Base-by-base conservation (phyloP, 176 grass and related monocot genomes). In the Oryza officinalis region DNA sequence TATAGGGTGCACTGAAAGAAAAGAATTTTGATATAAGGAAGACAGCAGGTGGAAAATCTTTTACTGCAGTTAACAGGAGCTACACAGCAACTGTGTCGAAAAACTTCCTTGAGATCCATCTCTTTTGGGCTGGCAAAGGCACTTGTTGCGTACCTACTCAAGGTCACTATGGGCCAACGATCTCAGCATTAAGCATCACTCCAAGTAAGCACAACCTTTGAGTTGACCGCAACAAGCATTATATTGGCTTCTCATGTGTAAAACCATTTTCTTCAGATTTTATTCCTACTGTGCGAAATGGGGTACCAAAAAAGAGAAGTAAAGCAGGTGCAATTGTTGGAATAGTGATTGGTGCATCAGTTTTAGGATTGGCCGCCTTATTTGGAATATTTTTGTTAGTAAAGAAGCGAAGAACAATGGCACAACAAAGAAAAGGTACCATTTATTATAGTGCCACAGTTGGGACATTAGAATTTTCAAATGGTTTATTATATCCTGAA, bases 71-170 rank as follows among this genome's bases (percentile, higher is more conserved):
- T 25, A 74, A 83, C 10, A 93, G 71, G 83, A 78, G 47, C 15
- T 97, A 83, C 79, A 68, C 33, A 8, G 67, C 80, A 63, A 85
- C 84, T 40, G 89, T 98, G 41, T 88, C 91, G 40, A 90, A 82
- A 77, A 97, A 97, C 35, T 94, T 97, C 57, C 88, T 94, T 22
- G 92, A 97, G 84, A 87, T 97, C 71, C 95, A 97, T 91, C 86
- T 97, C 25, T 97, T 97, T 72, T 97, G 95, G 95, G 86, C 92
- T 79, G 95, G 90, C 31, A 97, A 94, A 79, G 95, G 95, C 26
- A 97, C 92, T 84, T 94, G 92, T 67, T 98, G 91, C 35, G 54
- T 95, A 77, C 92, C 92, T 65, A 85, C 57, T 13, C 85, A 92
- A 88, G 92, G 91, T 28, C 93, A 90, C 75, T 95, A 93, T 15